phyloP scores from a whole-genome alignment of 2,329 filamentous ascomycete genomes.

The Penicillium sp. region DNA sequence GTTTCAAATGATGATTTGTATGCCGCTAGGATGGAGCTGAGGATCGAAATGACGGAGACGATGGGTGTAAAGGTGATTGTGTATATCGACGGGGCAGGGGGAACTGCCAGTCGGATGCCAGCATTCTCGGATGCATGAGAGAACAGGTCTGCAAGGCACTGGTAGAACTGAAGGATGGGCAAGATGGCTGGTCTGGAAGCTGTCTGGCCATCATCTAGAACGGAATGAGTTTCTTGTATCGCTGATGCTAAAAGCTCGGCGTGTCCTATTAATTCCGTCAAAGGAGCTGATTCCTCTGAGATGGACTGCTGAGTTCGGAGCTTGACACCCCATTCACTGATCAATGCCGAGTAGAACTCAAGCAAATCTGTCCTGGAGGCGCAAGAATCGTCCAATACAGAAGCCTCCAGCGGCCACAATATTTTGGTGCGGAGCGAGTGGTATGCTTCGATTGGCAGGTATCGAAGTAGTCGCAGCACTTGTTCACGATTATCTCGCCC shows the following conservation, averaged over 20 bases:
- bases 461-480: slow-evolving; percentile 37
- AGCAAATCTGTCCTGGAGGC: slow-evolving; percentile 62
- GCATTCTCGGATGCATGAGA: slow-evolving; percentile 53
- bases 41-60: slow-evolving; percentile 63
- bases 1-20: slow-evolving; percentile 76
- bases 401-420: slow-evolving; percentile 42
- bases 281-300: slow-evolving; percentile 31
- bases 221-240: slow-evolving; percentile 56
- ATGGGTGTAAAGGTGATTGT: slow-evolving; percentile 67
- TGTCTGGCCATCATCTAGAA: slow-evolving; percentile 13
- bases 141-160: slow-evolving; percentile 59
- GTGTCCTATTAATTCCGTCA: slow-evolving; percentile 51
- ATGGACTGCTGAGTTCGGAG: slow-evolving; percentile 30
- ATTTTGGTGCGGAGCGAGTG: slow-evolving; percentile 39
- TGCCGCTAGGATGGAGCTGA: slow-evolving; percentile 66
- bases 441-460: slow-evolving; percentile 30
- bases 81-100: slow-evolving; percentile 68
- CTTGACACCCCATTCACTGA: slow-evolving; percentile 55
- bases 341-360: slow-evolving; percentile 65
- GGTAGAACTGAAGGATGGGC: slow-evolving; percentile 68
- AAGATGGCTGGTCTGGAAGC: slow-evolving; percentile 41
- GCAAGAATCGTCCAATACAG: slow-evolving; percentile 37
- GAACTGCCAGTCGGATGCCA: slow-evolving; percentile 66
- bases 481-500: slow-evolving; percentile 55
- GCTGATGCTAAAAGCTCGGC: slow-evolving; percentile 57